phyloP scores from a whole-genome alignment of 352 stramenopile species.

The Peronospora belbahrii region DNA sequence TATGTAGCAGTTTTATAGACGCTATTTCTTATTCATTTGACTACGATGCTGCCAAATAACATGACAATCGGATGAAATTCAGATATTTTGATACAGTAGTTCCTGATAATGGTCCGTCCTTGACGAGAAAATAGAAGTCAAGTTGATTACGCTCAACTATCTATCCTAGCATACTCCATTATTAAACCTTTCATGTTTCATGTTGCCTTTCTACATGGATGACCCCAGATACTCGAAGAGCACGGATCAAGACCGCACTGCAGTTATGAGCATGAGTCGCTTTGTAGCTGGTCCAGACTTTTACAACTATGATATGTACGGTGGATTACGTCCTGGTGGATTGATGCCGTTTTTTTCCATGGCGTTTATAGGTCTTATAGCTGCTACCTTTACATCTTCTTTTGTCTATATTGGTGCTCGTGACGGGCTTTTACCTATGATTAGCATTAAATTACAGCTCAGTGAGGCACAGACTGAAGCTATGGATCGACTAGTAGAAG shows the following conservation, averaged over 20 bases:
- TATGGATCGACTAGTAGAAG: conserved; percentile 40
- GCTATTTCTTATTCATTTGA: no score
- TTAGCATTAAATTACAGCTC: conserved; percentile 31
- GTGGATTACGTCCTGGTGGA: conserved; percentile 32
- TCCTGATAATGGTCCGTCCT: no score
- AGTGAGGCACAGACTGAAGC: conserved; percentile 19
- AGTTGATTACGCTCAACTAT: no score
- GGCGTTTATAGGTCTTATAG: conserved; percentile 30
- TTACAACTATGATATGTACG: conserved; percentile 63
- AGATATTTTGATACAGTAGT: no score
- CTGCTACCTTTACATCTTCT: conserved; percentile 40
- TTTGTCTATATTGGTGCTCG: conserved; percentile 37
- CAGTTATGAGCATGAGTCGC: conserved; percentile 10
- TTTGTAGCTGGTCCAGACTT: conserved; percentile 38
- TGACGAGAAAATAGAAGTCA: no score
- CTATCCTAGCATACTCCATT: neutral
- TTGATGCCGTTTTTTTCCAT: conserved; percentile 32
- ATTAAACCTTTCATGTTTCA: neutral
- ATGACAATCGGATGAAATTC: no score
- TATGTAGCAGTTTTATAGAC: no score
- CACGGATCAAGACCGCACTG: neutral
- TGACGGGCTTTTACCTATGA: conserved; percentile 22
- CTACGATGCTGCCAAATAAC: no score
- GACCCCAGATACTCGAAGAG: neutral
- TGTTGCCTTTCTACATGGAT: neutral